phyloP scores from a whole-genome alignment of 1,284 basidiomycete species.

The Vanrija sp. region DNA sequence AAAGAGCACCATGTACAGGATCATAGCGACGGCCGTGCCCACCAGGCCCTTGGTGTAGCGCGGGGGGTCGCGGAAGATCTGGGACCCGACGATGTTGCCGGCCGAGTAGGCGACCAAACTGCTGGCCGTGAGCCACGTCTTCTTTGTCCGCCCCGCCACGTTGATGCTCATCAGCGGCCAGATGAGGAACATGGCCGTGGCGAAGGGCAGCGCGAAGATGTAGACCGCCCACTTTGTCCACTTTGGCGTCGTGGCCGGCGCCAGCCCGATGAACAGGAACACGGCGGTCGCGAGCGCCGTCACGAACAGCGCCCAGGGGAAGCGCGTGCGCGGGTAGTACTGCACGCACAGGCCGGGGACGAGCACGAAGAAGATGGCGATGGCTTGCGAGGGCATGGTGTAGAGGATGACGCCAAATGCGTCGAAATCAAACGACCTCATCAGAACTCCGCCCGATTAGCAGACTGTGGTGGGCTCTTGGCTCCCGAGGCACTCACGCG shows the following conservation, averaged over 20 bases:
- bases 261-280: constrained; percentile 26
- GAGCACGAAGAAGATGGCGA: constrained; percentile 11
- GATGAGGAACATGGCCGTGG: constrained; percentile 24
- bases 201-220: constrained; percentile 17
- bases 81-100: constrained; percentile 28
- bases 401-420: constrained; percentile 19
- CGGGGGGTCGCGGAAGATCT: constrained; percentile 18
- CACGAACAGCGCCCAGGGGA: constrained; percentile 21
- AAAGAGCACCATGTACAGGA: neutral
- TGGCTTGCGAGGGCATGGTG: constrained; percentile 15
- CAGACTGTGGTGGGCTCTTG: no score
- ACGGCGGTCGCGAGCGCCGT: constrained; percentile 15
- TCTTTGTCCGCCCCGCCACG: constrained; percentile 34
- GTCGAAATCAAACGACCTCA: constrained; percentile 16
- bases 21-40: neutral
- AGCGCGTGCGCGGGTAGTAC: constrained; percentile 13
- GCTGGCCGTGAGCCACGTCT: constrained; percentile 20
- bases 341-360: constrained; percentile 12
- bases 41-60: constrained; percentile 1
- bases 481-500: no score
- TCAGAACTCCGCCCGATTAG: no score
- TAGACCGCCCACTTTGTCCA: constrained; percentile 28
- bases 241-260: constrained; percentile 6
- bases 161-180: constrained; percentile 35
- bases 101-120: constrained; percentile 27